Evolutionary conservation across 2,329 filamentous ascomycete genomes (phyloP).

Genomic region (Dothidotthia symphoricarpi): DNA sequence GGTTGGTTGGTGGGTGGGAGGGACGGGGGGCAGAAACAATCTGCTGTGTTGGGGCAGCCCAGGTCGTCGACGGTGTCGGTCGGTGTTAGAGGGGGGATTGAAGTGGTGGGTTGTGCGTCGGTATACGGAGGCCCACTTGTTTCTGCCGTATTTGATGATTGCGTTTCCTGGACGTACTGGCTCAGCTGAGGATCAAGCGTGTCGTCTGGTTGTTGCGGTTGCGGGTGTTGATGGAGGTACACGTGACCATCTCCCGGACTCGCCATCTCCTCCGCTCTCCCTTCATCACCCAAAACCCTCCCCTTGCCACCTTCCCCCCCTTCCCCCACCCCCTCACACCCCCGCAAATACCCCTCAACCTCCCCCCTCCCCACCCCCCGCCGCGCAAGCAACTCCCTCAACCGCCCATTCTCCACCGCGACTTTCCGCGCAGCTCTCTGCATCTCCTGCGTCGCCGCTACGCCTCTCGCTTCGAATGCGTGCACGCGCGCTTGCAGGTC

Average conservation of each 20-base stretch:
- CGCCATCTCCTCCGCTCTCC: no score
- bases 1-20: constrained; percentile 4
- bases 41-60: constrained; percentile 15
- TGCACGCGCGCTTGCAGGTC: constrained; percentile 64
- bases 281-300: no score
- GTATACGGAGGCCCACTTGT: no score
- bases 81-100: no score
- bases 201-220: no score
- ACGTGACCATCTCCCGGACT: no score
- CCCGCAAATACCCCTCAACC: constrained; percentile 20
- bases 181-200: no score
- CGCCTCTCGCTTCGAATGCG: constrained; percentile 61
- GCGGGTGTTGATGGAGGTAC: no score
- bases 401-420: constrained; percentile 63
- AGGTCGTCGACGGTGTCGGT: constrained; percentile 4
- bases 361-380: constrained; percentile 22
- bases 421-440: constrained; percentile 67
- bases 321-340: constrained; percentile 8
- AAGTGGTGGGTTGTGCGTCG: no score
- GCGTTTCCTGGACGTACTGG: no score
- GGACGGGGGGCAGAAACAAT: constrained; percentile 23
- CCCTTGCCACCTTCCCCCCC: no score
- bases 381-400: constrained; percentile 56
- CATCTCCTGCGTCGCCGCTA: constrained; percentile 65
- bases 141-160: no score